A percentile compares a stretch with the other conserved stretches of the same genome.
Evolutionary conservation across 176 grass and related monocot genomes (phyloP).

Genomic region (Zea luxurians): DNA sequence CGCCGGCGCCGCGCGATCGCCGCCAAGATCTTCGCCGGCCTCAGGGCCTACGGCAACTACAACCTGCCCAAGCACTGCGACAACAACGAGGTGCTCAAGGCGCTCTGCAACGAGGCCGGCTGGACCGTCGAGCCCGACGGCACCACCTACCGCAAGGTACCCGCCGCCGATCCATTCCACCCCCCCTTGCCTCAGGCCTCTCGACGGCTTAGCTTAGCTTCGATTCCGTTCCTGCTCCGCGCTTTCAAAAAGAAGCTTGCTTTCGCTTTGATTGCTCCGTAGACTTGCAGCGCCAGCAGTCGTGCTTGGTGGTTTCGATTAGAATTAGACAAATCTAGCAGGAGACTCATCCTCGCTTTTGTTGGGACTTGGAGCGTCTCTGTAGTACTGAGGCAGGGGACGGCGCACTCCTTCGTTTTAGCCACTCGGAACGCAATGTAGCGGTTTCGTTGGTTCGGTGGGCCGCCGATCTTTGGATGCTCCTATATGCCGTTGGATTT

Average conservation of each 20-base stretch:
- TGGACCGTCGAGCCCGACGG: constrained; percentile 95
- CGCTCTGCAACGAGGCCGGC: constrained; percentile 93
- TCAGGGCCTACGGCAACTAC: constrained; percentile 89
- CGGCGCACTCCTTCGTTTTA: neutral
- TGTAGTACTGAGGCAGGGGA: neutral
- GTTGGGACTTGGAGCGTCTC: neutral
- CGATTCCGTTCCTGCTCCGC: neutral
- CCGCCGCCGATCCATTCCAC: accelerated
- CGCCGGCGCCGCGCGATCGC: constrained; percentile 86
- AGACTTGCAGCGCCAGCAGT: neutral
- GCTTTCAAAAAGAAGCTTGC: neutral
- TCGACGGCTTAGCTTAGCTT: neutral
- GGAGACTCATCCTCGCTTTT: neutral
- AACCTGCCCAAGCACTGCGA: constrained; percentile 99
- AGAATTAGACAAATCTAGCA: neutral
- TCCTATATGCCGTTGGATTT: neutral
- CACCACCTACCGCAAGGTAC: constrained; percentile 95
- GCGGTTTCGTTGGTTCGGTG: neutral
- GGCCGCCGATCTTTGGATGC: neutral
- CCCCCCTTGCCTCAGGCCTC: no score
- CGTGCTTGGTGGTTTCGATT: neutral
- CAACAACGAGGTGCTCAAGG: constrained; percentile 99
- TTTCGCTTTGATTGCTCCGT: neutral
- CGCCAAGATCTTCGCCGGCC: constrained; percentile 90
- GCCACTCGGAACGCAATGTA: neutral